Evolutionary conservation across 495 filamentous ascomycete genomes (phyloP).

Genomic region (Neurospora cerealis): DNA sequence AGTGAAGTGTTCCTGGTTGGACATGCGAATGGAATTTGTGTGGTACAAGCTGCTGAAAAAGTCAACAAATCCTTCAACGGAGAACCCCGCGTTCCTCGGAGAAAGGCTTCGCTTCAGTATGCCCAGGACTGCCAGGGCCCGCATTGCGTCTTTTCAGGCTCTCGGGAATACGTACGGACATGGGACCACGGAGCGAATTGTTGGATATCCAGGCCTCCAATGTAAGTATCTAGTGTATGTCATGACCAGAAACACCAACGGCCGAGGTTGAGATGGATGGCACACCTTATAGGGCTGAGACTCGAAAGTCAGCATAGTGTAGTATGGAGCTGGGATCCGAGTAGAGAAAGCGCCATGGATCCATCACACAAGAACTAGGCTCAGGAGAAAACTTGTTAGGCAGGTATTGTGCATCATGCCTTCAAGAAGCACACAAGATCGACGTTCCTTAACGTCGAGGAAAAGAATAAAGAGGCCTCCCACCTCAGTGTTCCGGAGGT

Average conservation of each 20-base stretch:
- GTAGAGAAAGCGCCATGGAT: not conserved
- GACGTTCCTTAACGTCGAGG: not conserved
- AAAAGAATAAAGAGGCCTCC: not conserved
- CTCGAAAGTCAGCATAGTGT: not conserved
- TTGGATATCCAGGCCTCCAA: not conserved
- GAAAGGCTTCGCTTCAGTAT: not conserved
- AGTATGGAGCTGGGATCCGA: not conserved
- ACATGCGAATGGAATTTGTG: not conserved
- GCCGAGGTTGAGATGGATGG: not conserved
- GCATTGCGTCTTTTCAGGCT: not conserved
- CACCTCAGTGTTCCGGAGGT: not conserved
- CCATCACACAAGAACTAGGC: not conserved
- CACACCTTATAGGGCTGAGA: not conserved
- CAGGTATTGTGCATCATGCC: not conserved
- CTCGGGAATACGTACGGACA: not conserved
- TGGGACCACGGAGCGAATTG: not conserved
- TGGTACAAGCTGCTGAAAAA: not conserved
- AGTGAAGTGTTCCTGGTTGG: not conserved
- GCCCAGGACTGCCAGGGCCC: not conserved
- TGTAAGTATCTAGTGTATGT: not conserved
- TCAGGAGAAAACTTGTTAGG: not conserved
- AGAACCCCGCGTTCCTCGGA: not conserved
- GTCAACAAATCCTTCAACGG: not conserved
- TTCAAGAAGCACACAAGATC: not conserved
- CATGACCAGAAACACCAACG: not conserved